Evolutionary conservation across 2,329 filamentous ascomycete genomes (phyloP), one percentile per base, ranked within the genome.

Genomic region (Cercospora zeina): DNA sequence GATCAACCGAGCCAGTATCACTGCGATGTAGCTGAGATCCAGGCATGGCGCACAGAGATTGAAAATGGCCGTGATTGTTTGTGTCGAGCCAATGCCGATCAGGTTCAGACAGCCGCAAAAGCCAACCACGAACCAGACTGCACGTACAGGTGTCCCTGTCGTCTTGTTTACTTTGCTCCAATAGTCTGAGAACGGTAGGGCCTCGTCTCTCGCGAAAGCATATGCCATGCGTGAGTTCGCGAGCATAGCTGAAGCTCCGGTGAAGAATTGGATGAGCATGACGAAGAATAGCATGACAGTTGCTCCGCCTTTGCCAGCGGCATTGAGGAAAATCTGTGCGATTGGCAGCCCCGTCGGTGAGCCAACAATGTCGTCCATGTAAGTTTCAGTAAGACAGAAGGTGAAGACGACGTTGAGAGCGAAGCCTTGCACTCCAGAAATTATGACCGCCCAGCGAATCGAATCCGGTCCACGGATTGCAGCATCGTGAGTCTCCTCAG

Each of bases 401-500:
- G 84, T 86, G 70, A 87, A 82, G 2, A 82, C 84, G n/a, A 87
- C 76, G 2, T 83, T 88, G 39, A 88, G 75, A 68, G 87, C 77
- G 82, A 83, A 86, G n/a, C 85, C 85, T 9, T 87, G 77, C 3
- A 80, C 67, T 0, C 85, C 85, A 2, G 84, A 86, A 8, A 87
- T 81, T 76, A 70, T 49, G 19, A 71, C 67, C 4, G 69, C 69
- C 2, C 64, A 50, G 9, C 63, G 51, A 61, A 88, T 88, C 4
- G 86, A 85, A 14, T 83, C 73, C 2, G 86, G 85, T 0, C 85
- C 86, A 62, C 80, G 79, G 55, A 84, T 78, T 1, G 84, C 85
- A 6, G 86, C 85, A 70, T 88, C 82, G 66, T 87, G 84, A 0
- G 84, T 87, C 74, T 88, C 85, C 77, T 88, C 86, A 1, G 85